Evolutionary conservation across 139 green algal species (phyloP), one percentile per base, ranked within the genome.

Genomic region (Chlamydomonas incerta): DNA sequence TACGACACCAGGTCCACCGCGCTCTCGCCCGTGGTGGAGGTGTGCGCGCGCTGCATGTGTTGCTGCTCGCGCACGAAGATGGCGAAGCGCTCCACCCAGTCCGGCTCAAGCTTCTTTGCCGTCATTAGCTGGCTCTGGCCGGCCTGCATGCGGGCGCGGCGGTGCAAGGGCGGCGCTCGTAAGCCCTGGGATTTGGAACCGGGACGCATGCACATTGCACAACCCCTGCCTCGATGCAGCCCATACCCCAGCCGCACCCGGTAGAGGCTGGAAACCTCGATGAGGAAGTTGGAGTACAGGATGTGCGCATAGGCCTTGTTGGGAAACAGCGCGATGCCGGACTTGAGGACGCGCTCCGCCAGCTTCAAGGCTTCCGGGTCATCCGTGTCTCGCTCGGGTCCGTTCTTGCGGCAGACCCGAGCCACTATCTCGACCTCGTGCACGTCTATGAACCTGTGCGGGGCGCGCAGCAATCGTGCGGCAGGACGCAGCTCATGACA

Each of bases 31-130:
- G 41, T 50, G 41, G 41, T 50, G 5, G 41, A 50, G 41, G 41
- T 50, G 41, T 50, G 41, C 8, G 41, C 41, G 41, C 41, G 41
- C 41, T 50, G 41, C 41, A 50, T 50, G 41, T 50, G 41, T 8
- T 50, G 41, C 41, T 50, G 41, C 41, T 50, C 79, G 41, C 86
- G 86, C 18, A 70, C 73, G 79, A 90, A 92, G 72, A 92, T 86
- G 65, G 52, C 74, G 86, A 90, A 92, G 47, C 55, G 55, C 20
- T 62, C 55, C 8, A 62, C 55, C 20, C 21, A 62, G 55, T 24
- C 41, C 41, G 41, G 41, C 41, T 50, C 41, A 5, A 50, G 41
- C 41, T 50, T 50, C 41, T 50, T 50, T 13, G 41, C 41, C 6
- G 41, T 13, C 41, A 50, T 50, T 5, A 50, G 41, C 41, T 50